Conservation (phyloP, 164 flowering plant genomes). For the Stephania japonica region DNA sequence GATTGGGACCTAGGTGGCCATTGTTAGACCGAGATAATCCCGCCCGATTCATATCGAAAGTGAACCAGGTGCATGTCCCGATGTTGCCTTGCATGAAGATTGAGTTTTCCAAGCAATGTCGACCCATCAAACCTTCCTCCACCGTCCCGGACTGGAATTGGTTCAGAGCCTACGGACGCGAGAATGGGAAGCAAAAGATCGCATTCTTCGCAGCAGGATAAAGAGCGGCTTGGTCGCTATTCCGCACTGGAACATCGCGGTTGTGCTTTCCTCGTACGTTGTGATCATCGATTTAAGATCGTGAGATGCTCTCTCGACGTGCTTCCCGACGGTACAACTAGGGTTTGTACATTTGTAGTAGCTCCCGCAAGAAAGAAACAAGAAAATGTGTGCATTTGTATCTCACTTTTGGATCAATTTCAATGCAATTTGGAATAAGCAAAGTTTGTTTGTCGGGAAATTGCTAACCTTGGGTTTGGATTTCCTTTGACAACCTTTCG, state of each 20-base stretch:
- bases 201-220: conserved; percentile 18
- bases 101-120: conserved; percentile 27
- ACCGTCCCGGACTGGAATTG: conserved; percentile 39
- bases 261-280: conserved; percentile 90
- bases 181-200: conserved; percentile 28
- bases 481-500: conserved; percentile 97
- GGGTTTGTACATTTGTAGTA: conserved; percentile 89
- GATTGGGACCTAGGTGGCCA: conserved; percentile 43
- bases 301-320: conserved; percentile 87
- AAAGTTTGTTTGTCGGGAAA: conserved; percentile 1
- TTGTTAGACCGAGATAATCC: conserved; percentile 40
- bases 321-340: conserved; percentile 85
- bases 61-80: conserved; percentile 38
- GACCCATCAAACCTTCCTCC: conserved; percentile 45
- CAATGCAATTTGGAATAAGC: neutral
- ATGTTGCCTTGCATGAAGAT: conserved; percentile 44
- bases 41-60: conserved; percentile 53
- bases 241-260: conserved; percentile 84
- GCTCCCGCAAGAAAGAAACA: conserved; percentile 53
- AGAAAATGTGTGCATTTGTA: neutral
- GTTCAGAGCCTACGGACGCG: conserved; percentile 47
- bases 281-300: conserved; percentile 89
- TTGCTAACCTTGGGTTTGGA: conserved; percentile 81
- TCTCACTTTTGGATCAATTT: neutral
- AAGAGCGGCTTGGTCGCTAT: conserved; percentile 58